Base-by-base conservation (phyloP, 352 stramenopile species). In the Phytophthora chlamydospora region DNA sequence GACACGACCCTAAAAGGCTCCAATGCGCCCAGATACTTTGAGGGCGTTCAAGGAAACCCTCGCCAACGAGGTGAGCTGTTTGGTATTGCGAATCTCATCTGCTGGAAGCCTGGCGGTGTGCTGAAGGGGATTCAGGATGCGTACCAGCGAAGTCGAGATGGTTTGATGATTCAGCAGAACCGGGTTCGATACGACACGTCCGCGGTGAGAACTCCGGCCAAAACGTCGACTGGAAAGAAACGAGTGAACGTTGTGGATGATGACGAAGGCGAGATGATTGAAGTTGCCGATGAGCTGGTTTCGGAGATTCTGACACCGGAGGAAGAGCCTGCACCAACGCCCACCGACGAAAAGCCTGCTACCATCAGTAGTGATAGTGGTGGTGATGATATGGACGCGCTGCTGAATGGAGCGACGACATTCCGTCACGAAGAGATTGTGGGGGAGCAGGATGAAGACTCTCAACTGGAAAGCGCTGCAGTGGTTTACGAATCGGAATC, bases 1-100 rank as follows among this genome's bases (percentile, higher is more conserved):
- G 84, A 95, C 52, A 90, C 81, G 36, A 92, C 83, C 7, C 67
- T 95, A 13, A 90, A 92, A 54, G 83, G 83, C 0, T 77, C 62
- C 19, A 80, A 85, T 61, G 75, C 78, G 6, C 83, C 80, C 3
- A 67, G 85, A 41, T 94, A 92, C 52, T 94, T 94, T 62, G 85
- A 95, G 65, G 85, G 80, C 16, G 76, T 95, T 8, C 83, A 92
- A 44, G 83, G 85, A 0, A 87, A 91, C 43, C 77, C 75, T n/a
- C 65, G 75, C 1, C 80, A 95, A 38, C 73, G 89, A 39, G 82
- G 83, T 19, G 83, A 95, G 27, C 63, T 95, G 2, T 95, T 95
- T 66, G 85, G 83, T 1, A 85, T 95, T 33, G 58, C 63, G 3
- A 95, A 95, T 38, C 57, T 95, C 52, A 66, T 95, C 3, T 89